Base-by-base conservation (phyloP, 1,284 basidiomycete species). In the Bjerkandera adusta region DNA sequence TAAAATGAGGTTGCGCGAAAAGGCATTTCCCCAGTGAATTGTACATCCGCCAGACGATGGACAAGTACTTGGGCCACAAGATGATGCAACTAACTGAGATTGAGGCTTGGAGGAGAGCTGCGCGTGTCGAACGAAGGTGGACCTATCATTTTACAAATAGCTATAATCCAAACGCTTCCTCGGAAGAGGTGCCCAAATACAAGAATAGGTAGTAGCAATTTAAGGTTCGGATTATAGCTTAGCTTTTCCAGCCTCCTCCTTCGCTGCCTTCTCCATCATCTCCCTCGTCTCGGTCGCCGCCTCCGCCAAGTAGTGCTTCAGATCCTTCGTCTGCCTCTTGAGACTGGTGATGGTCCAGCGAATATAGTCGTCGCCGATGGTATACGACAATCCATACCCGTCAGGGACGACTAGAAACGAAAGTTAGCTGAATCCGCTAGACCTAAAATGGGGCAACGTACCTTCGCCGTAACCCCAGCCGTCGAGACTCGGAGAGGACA, bases 391-490 rank as follows among this genome's bases (percentile, higher is more conserved):
- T 8, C 97, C 96, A 62, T 92, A 99, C 12, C 96, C 97, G 57
- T 97, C 92, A 5, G 85, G 79, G 0, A 94, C 91, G 36, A 96
- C 92, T 87, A 52, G n/a, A n/a, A n/a, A n/a, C 1, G 52, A 33
- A 43, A 25, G 4, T 16, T n/a, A 40, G n/a, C 35, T 26, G 24
- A 26, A 32, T 24, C 11, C 47, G 25, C 24, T 24, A 45, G 20
- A 32, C 48, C 12, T 29, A 38, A 43, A 24, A 48, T n/a, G 50
- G 22, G 6, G 38, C 11, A 40, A 50, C 79, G 52, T 49, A 90
- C 88, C 92, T 79, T 97, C 92, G 10, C 95, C 95, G 64, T 96
- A 98, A 25, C 96, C 96, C 95, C 96, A 97, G 29, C 93, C 93
- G 57, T 95, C 90, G 40, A 99, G 75, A 66, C 79, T 92, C 50